phyloP scores from a whole-genome alignment of 2,329 filamentous ascomycete species.

The Monilinia fructicola region DNA sequence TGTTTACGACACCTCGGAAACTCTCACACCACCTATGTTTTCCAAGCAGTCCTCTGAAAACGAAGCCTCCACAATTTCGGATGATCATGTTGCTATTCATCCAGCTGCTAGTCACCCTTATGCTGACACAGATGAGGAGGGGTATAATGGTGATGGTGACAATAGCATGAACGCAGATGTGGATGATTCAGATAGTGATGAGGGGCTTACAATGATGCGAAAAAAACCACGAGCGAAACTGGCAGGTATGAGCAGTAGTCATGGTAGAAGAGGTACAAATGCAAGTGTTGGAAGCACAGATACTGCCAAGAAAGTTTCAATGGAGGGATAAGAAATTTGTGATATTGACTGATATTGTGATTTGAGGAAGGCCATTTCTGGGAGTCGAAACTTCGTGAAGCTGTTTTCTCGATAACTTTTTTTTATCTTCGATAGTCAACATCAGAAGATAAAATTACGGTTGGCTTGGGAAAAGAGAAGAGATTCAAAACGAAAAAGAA shows the following conservation, averaged over 20 bases:
- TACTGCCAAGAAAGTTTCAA: slow-evolving; percentile 56
- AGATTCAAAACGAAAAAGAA: not conserved
- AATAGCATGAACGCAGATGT: slow-evolving; percentile 30
- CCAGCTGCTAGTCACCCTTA: slow-evolving; percentile 21
- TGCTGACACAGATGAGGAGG: slow-evolving; percentile 36
- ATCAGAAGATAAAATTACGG: not conserved
- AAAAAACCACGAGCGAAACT: slow-evolving; percentile 43
- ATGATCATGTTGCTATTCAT: slow-evolving; percentile 21
- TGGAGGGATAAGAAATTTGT: slow-evolving; percentile 30
- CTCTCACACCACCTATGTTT: slow-evolving; percentile 35
- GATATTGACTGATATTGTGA: slow-evolving; percentile 6
- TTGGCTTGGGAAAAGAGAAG: not conserved
- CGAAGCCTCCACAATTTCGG: slow-evolving; percentile 17
- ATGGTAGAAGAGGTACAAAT: slow-evolving; percentile 56
- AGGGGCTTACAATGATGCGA: slow-evolving; percentile 39
- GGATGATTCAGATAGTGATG: slow-evolving; percentile 40
- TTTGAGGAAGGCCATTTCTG: not conserved
- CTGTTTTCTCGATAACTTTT: not conserved
- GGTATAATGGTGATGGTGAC: slow-evolving; percentile 38
- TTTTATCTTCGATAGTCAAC: not conserved
- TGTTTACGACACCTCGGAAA: slow-evolving; percentile 35
- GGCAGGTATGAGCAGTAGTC: not conserved
- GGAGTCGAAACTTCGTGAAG: not conserved
- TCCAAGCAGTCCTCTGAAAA: slow-evolving; percentile 32
- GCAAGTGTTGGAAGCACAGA: slow-evolving; percentile 62